Conservation (phyloP, 306 rosid species). For the Prunus fruticosa region DNA sequence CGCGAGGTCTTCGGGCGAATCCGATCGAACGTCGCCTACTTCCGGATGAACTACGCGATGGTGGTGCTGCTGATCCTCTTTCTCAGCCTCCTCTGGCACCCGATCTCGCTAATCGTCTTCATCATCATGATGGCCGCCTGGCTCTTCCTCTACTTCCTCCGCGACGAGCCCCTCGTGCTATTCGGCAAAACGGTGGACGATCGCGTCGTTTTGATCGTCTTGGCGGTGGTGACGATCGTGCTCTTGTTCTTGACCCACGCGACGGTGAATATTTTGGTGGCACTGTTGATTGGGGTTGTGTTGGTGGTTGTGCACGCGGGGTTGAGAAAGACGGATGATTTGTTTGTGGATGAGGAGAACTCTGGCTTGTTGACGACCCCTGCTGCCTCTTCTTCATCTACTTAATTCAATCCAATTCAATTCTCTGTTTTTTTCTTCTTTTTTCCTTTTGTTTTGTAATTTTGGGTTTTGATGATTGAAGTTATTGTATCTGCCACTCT, state of each 20-base stretch:
- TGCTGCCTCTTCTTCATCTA: constrained; percentile 6
- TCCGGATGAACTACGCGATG: constrained; percentile 79
- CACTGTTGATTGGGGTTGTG: constrained; percentile 40
- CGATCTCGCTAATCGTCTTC: constrained; percentile 80
- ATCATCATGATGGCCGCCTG: constrained; percentile 51
- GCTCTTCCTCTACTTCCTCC: constrained; percentile 85
- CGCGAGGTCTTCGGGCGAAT: constrained; percentile 35
- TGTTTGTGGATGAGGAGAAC: constrained; percentile 59
- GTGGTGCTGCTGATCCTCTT: constrained; percentile 50
- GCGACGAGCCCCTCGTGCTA: constrained; percentile 69
- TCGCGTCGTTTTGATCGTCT: constrained; percentile 47
- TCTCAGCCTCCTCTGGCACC: constrained; percentile 77
- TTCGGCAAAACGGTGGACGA: constrained; percentile 57
- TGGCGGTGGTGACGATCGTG: constrained; percentile 53
- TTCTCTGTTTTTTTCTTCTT: not conserved
- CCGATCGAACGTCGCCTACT: constrained; percentile 46
- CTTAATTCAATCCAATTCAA: not conserved
- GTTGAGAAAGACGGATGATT: constrained; percentile 57
- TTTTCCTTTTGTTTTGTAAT: not conserved
- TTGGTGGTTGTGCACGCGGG: constrained; percentile 46
- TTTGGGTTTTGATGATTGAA: not conserved
- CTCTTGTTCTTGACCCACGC: constrained; percentile 65
- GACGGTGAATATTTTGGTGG: constrained; percentile 48
- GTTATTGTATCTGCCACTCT: not conserved
- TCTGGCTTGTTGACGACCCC: constrained; percentile 22